Evolutionary conservation across 805 yeast species (phyloP).

Genomic region (Candida lessepsii): DNA sequence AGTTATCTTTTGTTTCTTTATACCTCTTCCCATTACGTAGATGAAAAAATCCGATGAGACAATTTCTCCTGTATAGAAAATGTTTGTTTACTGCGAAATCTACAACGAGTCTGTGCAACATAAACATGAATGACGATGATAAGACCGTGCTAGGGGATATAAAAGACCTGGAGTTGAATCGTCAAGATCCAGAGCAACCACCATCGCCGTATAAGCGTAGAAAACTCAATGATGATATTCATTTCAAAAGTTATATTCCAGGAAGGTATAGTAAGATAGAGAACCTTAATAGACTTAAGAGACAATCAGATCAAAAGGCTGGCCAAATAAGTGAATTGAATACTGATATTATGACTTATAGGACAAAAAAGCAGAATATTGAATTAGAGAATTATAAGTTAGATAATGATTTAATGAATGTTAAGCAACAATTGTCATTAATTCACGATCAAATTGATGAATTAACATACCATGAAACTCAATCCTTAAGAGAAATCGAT

Average conservation of each 20-base stretch:
- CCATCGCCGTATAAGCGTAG: constrained; percentile 9
- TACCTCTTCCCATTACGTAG: constrained; percentile 12
- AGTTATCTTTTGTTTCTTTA: constrained; percentile 2
- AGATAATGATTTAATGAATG: constrained; percentile 33
- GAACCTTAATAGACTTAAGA: constrained; percentile 12
- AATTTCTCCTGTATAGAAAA: constrained; percentile 4
- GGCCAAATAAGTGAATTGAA: constrained; percentile 18
- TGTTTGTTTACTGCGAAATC: constrained; percentile 5
- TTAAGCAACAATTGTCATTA: constrained; percentile 36
- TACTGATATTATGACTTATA: constrained; percentile 24
- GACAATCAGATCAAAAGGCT: constrained; percentile 17
- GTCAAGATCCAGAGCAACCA: not conserved
- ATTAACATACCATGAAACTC: constrained; percentile 23
- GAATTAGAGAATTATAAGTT: constrained; percentile 36
- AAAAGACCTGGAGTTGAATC: constrained; percentile 1
- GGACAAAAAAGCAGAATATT: constrained; percentile 37
- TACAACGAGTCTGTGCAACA: not conserved
- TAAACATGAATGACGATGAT: not conserved
- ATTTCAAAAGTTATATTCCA: constrained; percentile 13
- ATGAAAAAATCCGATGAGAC: constrained; percentile 9
- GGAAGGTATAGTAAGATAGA: constrained; percentile 17
- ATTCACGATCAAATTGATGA: constrained; percentile 34
- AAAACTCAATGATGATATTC: constrained; percentile 4
- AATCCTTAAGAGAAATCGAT: constrained; percentile 22
- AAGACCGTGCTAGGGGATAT: not conserved